A percentile compares a stretch with the other conserved stretches of the same genome.
These are phyloP conservation scores for Aquanectria penicillioides DNA, from an alignment of 2,329 filamentous ascomycete species.

Conservation along the genomic window DNA sequence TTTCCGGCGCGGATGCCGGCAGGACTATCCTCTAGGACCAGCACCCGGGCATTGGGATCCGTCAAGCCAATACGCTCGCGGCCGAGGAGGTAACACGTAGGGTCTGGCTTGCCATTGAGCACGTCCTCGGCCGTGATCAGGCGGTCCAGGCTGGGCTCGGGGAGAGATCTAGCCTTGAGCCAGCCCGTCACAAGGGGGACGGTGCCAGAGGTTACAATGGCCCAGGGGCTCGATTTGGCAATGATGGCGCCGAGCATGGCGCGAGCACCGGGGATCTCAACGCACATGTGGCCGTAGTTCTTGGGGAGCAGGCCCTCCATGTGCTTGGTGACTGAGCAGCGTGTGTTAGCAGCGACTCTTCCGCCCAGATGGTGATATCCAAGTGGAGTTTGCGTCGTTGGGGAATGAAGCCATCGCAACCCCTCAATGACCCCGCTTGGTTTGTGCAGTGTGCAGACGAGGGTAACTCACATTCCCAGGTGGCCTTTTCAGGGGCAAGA, in stretches of 20 bases:
- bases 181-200: slow-evolving; percentile 75
- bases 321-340: slow-evolving; percentile 73
- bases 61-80: slow-evolving; percentile 67
- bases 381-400: not conserved
- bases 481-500: slow-evolving; percentile 85
- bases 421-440: not conserved
- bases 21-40: slow-evolving; percentile 91
- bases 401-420: slow-evolving; percentile 13
- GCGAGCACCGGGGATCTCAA: slow-evolving; percentile 87
- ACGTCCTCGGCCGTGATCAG: slow-evolving; percentile 83
- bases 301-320: slow-evolving; percentile 83
- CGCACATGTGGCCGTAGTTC: slow-evolving; percentile 79
- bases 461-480: slow-evolving; percentile 90
- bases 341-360: not conserved
- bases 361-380: slow-evolving; percentile 2
- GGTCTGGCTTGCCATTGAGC: slow-evolving; percentile 79
- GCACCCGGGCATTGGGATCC: slow-evolving; percentile 59
- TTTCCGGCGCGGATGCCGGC: slow-evolving; percentile 86
- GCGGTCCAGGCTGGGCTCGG: slow-evolving; percentile 64
- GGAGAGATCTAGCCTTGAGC: slow-evolving; percentile 73
- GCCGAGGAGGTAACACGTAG: slow-evolving; percentile 77
- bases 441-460: not conserved
- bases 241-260: slow-evolving; percentile 75
- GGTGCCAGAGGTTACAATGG: slow-evolving; percentile 84
- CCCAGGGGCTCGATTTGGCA: slow-evolving; percentile 74